A percentile compares a stretch with the other conserved stretches of the same genome.
phyloP scores from a whole-genome alignment of 441 rosid genomes.

The Gossypium aridum region DNA sequence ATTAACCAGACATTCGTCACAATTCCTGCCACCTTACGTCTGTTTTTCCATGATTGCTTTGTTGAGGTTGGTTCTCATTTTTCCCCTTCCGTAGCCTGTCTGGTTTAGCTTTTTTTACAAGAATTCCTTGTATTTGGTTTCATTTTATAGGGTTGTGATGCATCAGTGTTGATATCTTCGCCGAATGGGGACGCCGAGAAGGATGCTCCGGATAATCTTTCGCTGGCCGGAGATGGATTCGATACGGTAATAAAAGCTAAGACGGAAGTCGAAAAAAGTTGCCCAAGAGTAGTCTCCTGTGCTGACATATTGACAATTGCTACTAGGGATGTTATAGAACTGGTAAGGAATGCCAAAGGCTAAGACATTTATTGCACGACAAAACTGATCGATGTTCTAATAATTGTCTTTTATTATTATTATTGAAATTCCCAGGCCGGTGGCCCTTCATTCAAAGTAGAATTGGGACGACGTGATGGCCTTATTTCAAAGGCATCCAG shows the following conservation, averaged over 20 bases:
- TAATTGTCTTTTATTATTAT: background rate
- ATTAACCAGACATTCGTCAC: constrained; percentile 35
- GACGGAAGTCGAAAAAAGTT: constrained; percentile 28
- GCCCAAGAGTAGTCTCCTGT: constrained; percentile 42
- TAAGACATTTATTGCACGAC: background rate
- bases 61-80: constrained; percentile 29
- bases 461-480: constrained; percentile 75
- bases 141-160: constrained; percentile 44
- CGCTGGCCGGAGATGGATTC: constrained; percentile 46
- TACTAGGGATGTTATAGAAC: constrained; percentile 35
- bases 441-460: constrained; percentile 61
- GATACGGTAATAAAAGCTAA: constrained; percentile 41
- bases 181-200: constrained; percentile 41
- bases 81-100: background rate
- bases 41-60: constrained; percentile 70
- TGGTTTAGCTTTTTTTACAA: background rate
- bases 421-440: constrained; percentile 41
- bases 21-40: constrained; percentile 50
- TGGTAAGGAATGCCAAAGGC: constrained; percentile 19
- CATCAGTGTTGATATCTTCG: constrained; percentile 33
- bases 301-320: constrained; percentile 44
- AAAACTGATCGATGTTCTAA: background rate
- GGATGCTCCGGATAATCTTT: constrained; percentile 27
- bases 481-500: constrained; percentile 45
- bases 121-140: background rate